A percentile compares a stretch with the other conserved stretches of the same genome.
phyloP scores from a whole-genome alignment of 208 protist species.

The Trypanosoma melophagium region DNA sequence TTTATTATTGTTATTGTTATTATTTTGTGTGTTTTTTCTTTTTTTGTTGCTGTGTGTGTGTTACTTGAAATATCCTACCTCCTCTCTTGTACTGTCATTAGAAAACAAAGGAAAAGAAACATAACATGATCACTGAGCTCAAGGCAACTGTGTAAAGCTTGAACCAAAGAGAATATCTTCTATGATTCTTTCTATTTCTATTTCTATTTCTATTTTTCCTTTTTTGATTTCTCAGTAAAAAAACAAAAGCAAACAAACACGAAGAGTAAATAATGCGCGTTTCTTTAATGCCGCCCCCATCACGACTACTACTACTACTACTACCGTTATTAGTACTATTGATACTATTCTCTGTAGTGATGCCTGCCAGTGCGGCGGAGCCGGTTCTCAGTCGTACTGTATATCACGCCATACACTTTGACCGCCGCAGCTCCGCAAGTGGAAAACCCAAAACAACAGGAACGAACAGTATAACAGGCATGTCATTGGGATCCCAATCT shows the following conservation, averaged over 20 bases:
- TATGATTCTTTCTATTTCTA: not conserved
- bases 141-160: too few species aligned
- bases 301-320: not conserved
- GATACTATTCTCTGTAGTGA: not conserved
- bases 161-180: not conserved
- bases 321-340: conserved; percentile 2
- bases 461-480: too few species aligned
- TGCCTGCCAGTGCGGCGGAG: conserved; percentile 4
- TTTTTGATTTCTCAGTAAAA: too few species aligned
- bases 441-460: not conserved
- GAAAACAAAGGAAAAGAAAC: too few species aligned
- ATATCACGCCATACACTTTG: conserved; percentile 57
- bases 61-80: too few species aligned
- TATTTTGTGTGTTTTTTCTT: too few species aligned
- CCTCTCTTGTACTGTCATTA: too few species aligned
- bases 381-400: conserved; percentile 36
- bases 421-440: conserved; percentile 24
- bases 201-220: not conserved
- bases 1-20: too few species aligned
- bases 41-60: too few species aligned
- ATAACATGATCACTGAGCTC: too few species aligned
- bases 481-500: conserved; percentile 42
- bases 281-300: not conserved
- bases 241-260: too few species aligned
- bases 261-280: not conserved